Base-by-base conservation (phyloP, 495 filamentous ascomycete species). In the Aspergillus wentii region DNA sequence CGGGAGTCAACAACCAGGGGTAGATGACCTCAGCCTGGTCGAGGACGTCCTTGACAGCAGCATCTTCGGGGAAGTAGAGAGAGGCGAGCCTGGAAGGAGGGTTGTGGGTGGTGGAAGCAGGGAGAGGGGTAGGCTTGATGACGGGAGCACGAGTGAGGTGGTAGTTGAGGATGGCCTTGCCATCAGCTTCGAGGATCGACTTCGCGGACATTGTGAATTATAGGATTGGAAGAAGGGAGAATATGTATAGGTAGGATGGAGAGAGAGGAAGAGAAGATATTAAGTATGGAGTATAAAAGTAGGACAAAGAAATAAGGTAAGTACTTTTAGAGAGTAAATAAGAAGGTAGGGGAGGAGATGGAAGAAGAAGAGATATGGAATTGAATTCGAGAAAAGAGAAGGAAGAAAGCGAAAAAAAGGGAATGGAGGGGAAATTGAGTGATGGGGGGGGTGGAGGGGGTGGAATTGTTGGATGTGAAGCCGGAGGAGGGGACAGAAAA, bases 141-240 rank as follows among this genome's bases (percentile, higher is more conserved):
- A 95, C 84, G 40, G 91, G 83, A 42, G 92, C 89, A 57, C 92
- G 85, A 51, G 92, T 99, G 75, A 99, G 90, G 80, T 99, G 92
- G 77, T 95, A 99, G 84, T 95, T 96, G 76, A 99, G 75, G 76
- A 99, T 97, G 74, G 92, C 92, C 85, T 99, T 99, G 80, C 92
- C 92, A 72, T 99, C 92, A 76, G 94, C 92, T 72, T 99, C 92
- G 78, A 82, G 69, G 58, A 99, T 96, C 43, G 91, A 83, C 72
- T 99, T 99, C 67, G 92, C 94, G 63, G 92, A 94, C 92, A 99
- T 98, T 51, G 49, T 74, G 39, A 37, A 40, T 31, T 30, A 30
- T 35, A 46, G 45, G 41, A 44, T 17, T 31, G 25, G 27, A 44
- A 22, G 34, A 28, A 26, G n/a, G 30, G 33, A 33, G 28, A 17